These are phyloP conservation scores for Cordyceps javanica DNA, from an alignment of 2,329 filamentous ascomycete genomes.

Conservation along the genomic window DNA sequence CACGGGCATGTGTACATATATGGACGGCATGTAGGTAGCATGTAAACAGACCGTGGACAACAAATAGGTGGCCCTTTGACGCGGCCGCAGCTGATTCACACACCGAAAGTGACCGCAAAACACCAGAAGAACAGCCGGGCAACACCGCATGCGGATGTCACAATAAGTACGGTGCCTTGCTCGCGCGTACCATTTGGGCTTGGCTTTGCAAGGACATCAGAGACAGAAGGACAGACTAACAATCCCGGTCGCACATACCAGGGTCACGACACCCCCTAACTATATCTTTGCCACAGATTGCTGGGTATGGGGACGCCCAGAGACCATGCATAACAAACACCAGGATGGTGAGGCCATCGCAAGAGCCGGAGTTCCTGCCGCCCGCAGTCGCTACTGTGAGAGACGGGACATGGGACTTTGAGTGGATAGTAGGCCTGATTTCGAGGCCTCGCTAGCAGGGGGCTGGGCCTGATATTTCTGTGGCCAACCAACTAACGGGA, in stretches of 20 bases:
- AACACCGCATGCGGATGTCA: not conserved
- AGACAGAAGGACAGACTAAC: not conserved
- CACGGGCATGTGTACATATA: constrained; percentile 3
- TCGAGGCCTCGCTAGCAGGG: not conserved
- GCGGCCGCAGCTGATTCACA: not conserved
- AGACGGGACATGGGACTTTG: not conserved
- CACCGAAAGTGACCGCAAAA: not conserved
- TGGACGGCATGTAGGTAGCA: constrained; percentile 1
- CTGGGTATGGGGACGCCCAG: not conserved
- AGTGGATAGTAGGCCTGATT: not conserved
- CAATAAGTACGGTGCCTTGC: not conserved
- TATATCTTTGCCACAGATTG: not conserved
- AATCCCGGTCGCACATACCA: not conserved
- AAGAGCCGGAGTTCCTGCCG: not conserved
- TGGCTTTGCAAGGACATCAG: not conserved
- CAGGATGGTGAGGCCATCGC: constrained; percentile 9
- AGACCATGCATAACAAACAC: not conserved
- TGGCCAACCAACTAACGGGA: not conserved
- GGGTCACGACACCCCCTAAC: not conserved
- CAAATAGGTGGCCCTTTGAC: not conserved
- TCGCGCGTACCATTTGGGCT: not conserved
- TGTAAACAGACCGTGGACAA: not conserved
- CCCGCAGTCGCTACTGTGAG: not conserved
- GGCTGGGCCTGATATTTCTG: too few relatives aligned
- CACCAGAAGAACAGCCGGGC: not conserved